Conservation (phyloP, 1,139 yeast species). For the Candida sp. region DNA sequence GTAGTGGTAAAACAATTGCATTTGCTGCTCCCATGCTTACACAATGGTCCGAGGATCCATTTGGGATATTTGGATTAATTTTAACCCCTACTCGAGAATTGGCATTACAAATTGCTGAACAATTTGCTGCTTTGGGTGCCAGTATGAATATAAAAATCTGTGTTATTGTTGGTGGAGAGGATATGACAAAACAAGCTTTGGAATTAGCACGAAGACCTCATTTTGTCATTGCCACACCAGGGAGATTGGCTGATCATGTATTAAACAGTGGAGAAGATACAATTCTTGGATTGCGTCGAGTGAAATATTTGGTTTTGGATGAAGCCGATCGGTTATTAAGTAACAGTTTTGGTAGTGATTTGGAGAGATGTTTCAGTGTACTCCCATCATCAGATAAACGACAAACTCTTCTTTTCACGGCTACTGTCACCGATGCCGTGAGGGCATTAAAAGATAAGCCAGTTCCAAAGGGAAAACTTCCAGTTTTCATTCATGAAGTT, state of each 20-base stretch:
- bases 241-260: conserved; percentile 92
- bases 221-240: conserved; percentile 96
- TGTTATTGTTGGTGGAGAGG: conserved; percentile 93
- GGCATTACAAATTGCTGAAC: conserved; percentile 97
- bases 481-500: conserved; percentile 80
- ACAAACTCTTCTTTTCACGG: conserved; percentile 90
- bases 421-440: conserved; percentile 94
- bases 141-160: conserved; percentile 77
- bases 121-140: conserved; percentile 90
- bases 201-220: conserved; percentile 84
- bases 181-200: conserved; percentile 81
- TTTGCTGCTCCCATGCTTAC: conserved; percentile 96
- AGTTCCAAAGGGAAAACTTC: conserved; percentile 54
- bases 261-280: conserved; percentile 89
- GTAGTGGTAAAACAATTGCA: conserved; percentile 97
- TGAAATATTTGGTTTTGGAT: conserved; percentile 81
- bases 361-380: conserved; percentile 65
- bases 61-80: conserved; percentile 85
- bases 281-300: conserved; percentile 70
- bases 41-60: conserved; percentile 93
- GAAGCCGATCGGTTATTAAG: conserved; percentile 94
- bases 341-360: conserved; percentile 77
- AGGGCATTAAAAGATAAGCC: conserved; percentile 73
- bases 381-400: conserved; percentile 71
- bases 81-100: conserved; percentile 95